These are phyloP conservation scores for Penicillium chermesinum DNA, from an alignment of 495 filamentous ascomycete species.

Conservation along the genomic window DNA sequence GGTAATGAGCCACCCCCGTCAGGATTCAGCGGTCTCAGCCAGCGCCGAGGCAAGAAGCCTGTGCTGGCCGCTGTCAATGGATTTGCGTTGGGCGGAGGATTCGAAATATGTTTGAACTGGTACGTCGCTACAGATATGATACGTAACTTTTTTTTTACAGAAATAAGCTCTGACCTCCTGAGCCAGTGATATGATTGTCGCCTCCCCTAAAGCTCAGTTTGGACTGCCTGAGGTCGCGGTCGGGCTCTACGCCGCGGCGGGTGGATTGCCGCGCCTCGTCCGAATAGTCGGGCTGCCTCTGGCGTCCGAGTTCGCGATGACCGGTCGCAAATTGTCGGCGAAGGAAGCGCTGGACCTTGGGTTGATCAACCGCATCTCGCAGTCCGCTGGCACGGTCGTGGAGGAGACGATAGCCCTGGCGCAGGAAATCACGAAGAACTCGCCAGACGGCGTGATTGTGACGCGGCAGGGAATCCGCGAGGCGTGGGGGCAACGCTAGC, in stretches of 20 bases:
- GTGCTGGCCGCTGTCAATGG: slow-evolving; percentile 65
- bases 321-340: slow-evolving; percentile 50
- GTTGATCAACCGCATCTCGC: slow-evolving; percentile 56
- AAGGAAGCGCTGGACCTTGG: slow-evolving; percentile 57
- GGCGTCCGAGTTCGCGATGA: slow-evolving; percentile 62
- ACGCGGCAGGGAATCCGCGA: slow-evolving; percentile 58
- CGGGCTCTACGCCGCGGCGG: slow-evolving; percentile 62
- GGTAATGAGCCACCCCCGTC: slow-evolving; percentile 14
- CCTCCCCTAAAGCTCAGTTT: slow-evolving; percentile 48
- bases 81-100: slow-evolving; percentile 60
- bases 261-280: slow-evolving; percentile 59
- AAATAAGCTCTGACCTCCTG: not conserved
- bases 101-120: slow-evolving; percentile 59
- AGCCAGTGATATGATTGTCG: slow-evolving; percentile 56
- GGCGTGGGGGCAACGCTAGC: slow-evolving; percentile 58
- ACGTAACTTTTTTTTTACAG: not conserved
- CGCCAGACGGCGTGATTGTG: slow-evolving; percentile 65
- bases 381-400: slow-evolving; percentile 41
- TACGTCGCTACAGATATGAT: not conserved
- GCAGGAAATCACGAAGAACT: slow-evolving; percentile 34
- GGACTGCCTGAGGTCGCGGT: slow-evolving; percentile 58
- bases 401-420: slow-evolving; percentile 26
- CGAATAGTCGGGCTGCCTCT: slow-evolving; percentile 57
- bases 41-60: slow-evolving; percentile 44
- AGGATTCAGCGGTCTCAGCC: slow-evolving; percentile 16